A percentile compares a stretch with the other conserved stretches of the same genome.
phyloP scores from a whole-genome alignment of 768 basidiomycete species.

The Leccinum uliginosum region DNA sequence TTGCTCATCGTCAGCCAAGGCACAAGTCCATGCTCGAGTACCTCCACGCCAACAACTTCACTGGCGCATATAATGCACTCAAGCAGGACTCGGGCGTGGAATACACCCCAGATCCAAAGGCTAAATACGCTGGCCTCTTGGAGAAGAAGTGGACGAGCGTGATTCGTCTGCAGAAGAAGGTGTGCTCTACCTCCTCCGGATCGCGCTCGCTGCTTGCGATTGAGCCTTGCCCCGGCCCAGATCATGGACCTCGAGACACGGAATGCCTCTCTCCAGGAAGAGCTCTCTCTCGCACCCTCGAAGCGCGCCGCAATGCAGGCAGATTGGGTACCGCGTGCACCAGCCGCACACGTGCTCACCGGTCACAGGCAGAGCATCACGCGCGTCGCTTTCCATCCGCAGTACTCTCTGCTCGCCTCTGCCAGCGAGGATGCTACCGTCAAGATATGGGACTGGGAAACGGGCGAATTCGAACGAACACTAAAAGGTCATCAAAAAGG shows the following conservation, averaged over 20 bases:
- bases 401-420: conserved; percentile 76
- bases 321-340: conserved; percentile 87
- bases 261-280: conserved; percentile 75
- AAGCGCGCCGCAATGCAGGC: conserved; percentile 57
- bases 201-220: conserved; percentile 2
- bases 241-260: conserved; percentile 94
- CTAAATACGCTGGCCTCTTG: conserved; percentile 79
- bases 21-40: conserved; percentile 83
- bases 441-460: conserved; percentile 97
- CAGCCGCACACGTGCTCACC: conserved; percentile 71
- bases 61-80: conserved; percentile 55
- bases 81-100: conserved; percentile 52
- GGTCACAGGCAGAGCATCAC: conserved; percentile 78
- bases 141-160: conserved; percentile 99
- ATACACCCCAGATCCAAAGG: conserved; percentile 80
- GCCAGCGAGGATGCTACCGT: conserved; percentile 87
- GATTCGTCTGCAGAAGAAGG: conserved; percentile 94
- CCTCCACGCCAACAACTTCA: conserved; percentile 62
- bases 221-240: conserved; percentile 36
- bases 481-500: conserved; percentile 90
- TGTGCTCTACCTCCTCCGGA: conserved; percentile 22
- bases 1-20: conserved; percentile 35
- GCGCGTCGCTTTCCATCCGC: conserved; percentile 80
- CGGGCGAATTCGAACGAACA: conserved; percentile 88
- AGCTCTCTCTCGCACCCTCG: conserved; percentile 46